Evolutionary conservation across 768 basidiomycete species (phyloP), one percentile per base, ranked within the genome.

Genomic region (Chalciporus pseudorubinellus): DNA sequence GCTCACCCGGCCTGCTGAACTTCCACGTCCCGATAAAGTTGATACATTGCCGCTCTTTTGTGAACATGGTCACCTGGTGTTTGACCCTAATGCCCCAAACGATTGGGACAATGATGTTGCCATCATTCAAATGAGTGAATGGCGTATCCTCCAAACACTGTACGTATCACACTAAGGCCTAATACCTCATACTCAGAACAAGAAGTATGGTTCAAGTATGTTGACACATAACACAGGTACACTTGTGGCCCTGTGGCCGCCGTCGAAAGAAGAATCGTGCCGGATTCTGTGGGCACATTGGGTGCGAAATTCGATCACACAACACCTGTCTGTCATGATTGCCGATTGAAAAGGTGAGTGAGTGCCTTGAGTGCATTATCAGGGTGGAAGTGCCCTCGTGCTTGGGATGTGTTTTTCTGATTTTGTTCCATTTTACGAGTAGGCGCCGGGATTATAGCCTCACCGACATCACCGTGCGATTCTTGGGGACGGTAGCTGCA

Each of bases 41-140:
- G 82, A 89, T 64, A 91, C 84, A 57, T 70, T 74, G 12, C 59
- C 63, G 9, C 84, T 88, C 60, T 58, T 90, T 44, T 93, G 92
- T 67, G 70, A 79, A 51, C 92, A 93, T 66, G 72, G 72, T 6
- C 65, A 74, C 53, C 76, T 92, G 8, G 65, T 73, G 13, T 71
- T 92, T 44, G 89, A 93, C 66, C 84, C 87, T 1, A 87, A 83
- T 59, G 72, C 71, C 43, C 59, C 73, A 3, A 72, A 74, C 24
- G 89, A 91, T 59, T 63, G 85, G 48, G 82, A 86, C 53, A 72
- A 74, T 1, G 77, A 72, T 6, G 71, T 84, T 39, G 72, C 77
- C 12, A 67, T 89, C 39, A 78, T 91, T 52, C 77, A 77, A 59
- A 73, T 72, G 52, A 72, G 70, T 39, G 85, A 92, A 51, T 93